phyloP scores from a whole-genome alignment of 2,329 filamentous ascomycete genomes.

The Aspergillus texensis region DNA sequence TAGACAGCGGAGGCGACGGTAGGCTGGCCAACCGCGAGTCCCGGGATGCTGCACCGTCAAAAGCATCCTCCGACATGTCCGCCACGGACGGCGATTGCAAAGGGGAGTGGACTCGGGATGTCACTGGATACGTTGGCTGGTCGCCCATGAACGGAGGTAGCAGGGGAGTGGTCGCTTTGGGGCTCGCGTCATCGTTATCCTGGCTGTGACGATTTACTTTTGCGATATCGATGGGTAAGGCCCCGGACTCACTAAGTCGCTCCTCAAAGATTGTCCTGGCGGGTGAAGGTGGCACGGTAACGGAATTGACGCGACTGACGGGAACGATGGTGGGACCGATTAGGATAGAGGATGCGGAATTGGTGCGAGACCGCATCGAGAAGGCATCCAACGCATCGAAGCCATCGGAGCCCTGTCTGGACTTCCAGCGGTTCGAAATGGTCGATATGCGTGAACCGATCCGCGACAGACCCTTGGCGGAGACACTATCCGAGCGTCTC shows the following conservation, averaged over 20 bases:
- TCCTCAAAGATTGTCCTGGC: conserved; percentile 66
- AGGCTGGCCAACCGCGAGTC: conserved; percentile 52
- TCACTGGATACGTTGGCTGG: conserved; percentile 47
- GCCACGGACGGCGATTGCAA: conserved; percentile 81
- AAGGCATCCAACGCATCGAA: conserved; percentile 32
- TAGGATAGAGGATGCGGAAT: conserved; percentile 45
- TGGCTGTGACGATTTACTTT: conserved; percentile 54
- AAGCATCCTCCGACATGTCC: conserved; percentile 51
- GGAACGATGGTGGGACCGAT: conserved; percentile 39
- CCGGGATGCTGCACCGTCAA: conserved; percentile 46
- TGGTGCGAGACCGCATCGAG: conserved; percentile 43
- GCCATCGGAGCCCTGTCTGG: conserved; percentile 40
- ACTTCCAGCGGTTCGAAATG: conserved; percentile 57
- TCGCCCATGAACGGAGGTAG: conserved; percentile 78
- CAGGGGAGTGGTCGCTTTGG: conserved; percentile 78
- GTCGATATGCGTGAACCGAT: conserved; percentile 72
- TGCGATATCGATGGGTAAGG: conserved; percentile 55
- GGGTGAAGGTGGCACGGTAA: conserved; percentile 61
- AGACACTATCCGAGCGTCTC: conserved; percentile 54
- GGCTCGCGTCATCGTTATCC: conserved; percentile 54
- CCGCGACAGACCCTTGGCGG: conserved; percentile 61
- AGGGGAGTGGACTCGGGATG: conserved; percentile 72
- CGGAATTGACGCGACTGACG: conserved; percentile 51
- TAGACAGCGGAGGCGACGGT: conserved; percentile 74
- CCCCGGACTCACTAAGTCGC: conserved; percentile 51